Evolutionary conservation across 352 stramenopile species (phyloP), one percentile per base, ranked within the genome.

Genomic region (Phytophthora constricta): DNA sequence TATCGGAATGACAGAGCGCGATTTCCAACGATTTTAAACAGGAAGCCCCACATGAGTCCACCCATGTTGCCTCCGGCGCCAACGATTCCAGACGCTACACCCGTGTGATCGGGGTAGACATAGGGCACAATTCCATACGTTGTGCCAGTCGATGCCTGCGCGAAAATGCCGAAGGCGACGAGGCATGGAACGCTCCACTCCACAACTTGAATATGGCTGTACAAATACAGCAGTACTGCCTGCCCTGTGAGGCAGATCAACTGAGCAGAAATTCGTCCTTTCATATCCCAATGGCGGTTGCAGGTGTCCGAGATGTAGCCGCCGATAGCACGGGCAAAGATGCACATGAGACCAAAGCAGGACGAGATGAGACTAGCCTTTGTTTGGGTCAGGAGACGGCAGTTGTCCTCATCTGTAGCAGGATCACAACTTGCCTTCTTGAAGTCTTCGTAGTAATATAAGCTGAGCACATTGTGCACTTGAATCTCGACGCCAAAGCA

Each of bases 401-500:
- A 74, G 8, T 22, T 55, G 17, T 64, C 43, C 5, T 53, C 42
- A 14, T 66, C 50, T 5, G 27, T 59, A 3, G 51, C 53, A 20
- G 54, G 26, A 4, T 80, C 60, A 26, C 80, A 90, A n/a, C 73
- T 87, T 2, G 58, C 47, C 8, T 79, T 74, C 23, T 72, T 82
- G 56, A 98, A 98, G 23, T 92, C 84, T 34, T 95, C 80, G 33
- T 85, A 93, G 70, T 98, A 98, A 69, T 97, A 97, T 20, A 89
- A 59, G 25, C 91, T 93, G 25, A 96, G 84, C 34, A 93, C 90
- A 76, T 98, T 98, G 74, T 98, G 96, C 56, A 98, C 91, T 61
- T 95, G 94, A 2, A 99, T 77, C 67, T 98, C 94, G 33, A 98
- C 86, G 34, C 96, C 96, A 58, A 99, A 98, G 78, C 85, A 97